These are phyloP conservation scores for Craspedostauros australis DNA, from an alignment of 108 stramenopile species.

Conservation along the genomic window DNA sequence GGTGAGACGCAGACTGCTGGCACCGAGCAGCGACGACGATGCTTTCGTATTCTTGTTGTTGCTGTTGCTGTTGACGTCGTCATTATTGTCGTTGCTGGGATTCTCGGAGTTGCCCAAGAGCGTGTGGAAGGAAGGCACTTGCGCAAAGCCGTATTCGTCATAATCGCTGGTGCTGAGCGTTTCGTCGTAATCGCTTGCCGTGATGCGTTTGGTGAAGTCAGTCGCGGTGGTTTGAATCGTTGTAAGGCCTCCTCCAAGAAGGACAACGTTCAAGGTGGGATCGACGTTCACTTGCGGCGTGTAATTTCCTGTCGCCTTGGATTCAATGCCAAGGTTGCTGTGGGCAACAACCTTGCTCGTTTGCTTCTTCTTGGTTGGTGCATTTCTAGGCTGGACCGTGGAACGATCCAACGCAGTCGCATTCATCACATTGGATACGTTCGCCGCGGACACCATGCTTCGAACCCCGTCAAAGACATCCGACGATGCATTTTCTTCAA, in stretches of 20 bases:
- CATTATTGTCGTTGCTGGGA: no score
- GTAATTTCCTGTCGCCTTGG: not conserved
- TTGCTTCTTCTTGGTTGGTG: not conserved
- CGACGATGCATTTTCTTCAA: no score
- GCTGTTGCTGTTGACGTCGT: no score
- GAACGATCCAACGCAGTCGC: not conserved
- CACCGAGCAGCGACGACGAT: conserved; percentile 1
- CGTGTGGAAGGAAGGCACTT: conserved; percentile 30
- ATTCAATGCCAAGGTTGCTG: no score
- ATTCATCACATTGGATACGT: conserved; percentile 3
- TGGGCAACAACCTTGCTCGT: no score
- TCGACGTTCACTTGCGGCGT: not conserved
- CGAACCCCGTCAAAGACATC: no score
- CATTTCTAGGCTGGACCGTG: not conserved
- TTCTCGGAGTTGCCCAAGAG: no score
- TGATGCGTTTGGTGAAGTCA: conserved; percentile 31
- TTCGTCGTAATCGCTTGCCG: conserved; percentile 47
- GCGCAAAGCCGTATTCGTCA: conserved; percentile 41
- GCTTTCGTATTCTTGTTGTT: no score
- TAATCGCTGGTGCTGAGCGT: conserved; percentile 38
- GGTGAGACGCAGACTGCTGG: not conserved
- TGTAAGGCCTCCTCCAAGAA: conserved; percentile 41
- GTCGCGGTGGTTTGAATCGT: conserved; percentile 45
- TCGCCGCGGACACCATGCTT: not conserved
- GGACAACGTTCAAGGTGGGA: conserved; percentile 23